Conservation (phyloP, 805 yeast genomes). For the Candida quercuum region DNA sequence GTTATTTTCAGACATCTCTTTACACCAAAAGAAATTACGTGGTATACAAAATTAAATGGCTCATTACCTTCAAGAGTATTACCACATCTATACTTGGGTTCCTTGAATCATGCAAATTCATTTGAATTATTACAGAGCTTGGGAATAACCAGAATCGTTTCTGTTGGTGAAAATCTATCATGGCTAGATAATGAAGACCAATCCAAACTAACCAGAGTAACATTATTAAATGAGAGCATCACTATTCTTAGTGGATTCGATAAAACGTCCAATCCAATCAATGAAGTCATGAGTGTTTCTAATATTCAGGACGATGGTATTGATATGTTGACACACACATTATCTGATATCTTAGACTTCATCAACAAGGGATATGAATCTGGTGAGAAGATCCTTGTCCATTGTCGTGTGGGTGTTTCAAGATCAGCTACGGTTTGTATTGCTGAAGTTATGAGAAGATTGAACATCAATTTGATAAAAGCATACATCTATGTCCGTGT, state of each 20-base stretch:
- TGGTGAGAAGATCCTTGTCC: constrained; percentile 62
- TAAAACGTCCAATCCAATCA: constrained; percentile 15
- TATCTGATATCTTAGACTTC: constrained; percentile 60
- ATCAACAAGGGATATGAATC: constrained; percentile 47
- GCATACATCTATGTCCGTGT: constrained; percentile 91
- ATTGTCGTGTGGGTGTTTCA: constrained; percentile 94
- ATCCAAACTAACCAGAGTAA: constrained; percentile 10
- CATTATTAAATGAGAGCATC: constrained; percentile 12
- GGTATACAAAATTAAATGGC: constrained; percentile 40
- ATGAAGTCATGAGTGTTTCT: constrained; percentile 47
- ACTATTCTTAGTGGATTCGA: constrained; percentile 12
- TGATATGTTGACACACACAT: constrained; percentile 60
- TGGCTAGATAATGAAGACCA: constrained; percentile 43
- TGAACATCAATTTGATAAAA: constrained; percentile 58
- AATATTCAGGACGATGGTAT: constrained; percentile 89
- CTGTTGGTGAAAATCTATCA: constrained; percentile 76
- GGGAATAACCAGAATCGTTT: constrained; percentile 69
- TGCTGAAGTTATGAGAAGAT: constrained; percentile 86
- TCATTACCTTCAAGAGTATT: constrained; percentile 79
- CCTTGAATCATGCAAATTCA: constrained; percentile 74
- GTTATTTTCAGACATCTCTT: constrained; percentile 30
- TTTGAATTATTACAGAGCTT: constrained; percentile 55
- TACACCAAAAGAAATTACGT: constrained; percentile 19
- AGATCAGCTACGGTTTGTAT: constrained; percentile 93
- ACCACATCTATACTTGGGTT: constrained; percentile 82